These are phyloP conservation scores for Tephrocybe sp. DNA, from an alignment of 768 basidiomycete genomes.

Conservation along the genomic window DNA sequence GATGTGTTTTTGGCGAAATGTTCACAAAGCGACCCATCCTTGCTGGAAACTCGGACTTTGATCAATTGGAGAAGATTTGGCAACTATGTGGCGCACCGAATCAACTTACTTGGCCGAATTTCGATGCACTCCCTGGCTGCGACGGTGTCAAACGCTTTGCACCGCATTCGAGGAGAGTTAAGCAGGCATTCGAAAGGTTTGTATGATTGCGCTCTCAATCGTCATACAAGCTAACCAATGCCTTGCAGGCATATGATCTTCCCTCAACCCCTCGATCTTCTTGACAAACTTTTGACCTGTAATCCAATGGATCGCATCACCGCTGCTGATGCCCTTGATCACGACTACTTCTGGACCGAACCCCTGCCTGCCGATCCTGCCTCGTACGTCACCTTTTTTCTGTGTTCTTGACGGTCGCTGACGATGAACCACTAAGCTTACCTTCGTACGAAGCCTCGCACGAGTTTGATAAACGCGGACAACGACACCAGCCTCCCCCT, in stretches of 20 bases:
- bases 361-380: constrained; percentile 86
- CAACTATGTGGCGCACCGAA: constrained; percentile 85
- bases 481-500: constrained; percentile 19
- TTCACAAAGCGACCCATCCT: constrained; percentile 84
- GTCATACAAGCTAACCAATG: constrained; percentile 8
- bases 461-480: constrained; percentile 46
- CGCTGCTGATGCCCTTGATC: constrained; percentile 82
- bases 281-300: constrained; percentile 79
- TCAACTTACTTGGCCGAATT: constrained; percentile 78
- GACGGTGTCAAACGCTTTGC: constrained; percentile 70
- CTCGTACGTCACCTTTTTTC: constrained; percentile 43
- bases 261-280: constrained; percentile 71
- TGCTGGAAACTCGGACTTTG: constrained; percentile 83
- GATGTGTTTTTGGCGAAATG: constrained; percentile 98
- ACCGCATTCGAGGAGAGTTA: constrained; percentile 51
- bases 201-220: constrained; percentile 20
- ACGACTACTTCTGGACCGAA: constrained; percentile 93
- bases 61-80: constrained; percentile 90
- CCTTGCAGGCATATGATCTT: constrained; percentile 49
- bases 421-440: constrained; percentile 39
- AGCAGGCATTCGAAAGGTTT: constrained; percentile 57
- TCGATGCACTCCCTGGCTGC: constrained; percentile 71
- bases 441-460: constrained; percentile 81
- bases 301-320: constrained; percentile 85
- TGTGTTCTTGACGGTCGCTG: background rate